These are phyloP conservation scores for Cicer bijugum DNA, from an alignment of 306 rosid species.

Conservation along the genomic window DNA sequence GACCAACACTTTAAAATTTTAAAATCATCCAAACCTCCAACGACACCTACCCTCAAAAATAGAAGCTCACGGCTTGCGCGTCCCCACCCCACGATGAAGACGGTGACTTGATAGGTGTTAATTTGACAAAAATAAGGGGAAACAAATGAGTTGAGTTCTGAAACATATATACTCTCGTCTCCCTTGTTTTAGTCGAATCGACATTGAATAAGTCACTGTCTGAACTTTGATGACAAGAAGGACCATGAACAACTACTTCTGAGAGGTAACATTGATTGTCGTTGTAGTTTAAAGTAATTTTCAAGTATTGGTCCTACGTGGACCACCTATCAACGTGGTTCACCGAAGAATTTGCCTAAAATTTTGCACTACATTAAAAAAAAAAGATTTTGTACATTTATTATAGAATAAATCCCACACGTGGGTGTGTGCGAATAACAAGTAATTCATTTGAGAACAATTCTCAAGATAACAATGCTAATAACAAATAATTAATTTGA, in stretches of 20 bases:
- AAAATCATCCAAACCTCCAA: background rate
- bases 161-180: background rate
- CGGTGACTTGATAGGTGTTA: background rate
- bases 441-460: conserved; percentile 33
- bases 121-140: background rate
- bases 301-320: background rate
- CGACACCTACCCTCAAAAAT: background rate
- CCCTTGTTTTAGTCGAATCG: background rate
- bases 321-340: background rate
- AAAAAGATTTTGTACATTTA: background rate
- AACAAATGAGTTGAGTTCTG: conserved; percentile 2
- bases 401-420: background rate
- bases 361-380: background rate
- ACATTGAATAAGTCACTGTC: background rate
- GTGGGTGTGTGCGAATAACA: background rate
- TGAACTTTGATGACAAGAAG: background rate
- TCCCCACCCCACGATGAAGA: too few relatives aligned
- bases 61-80: background rate
- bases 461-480: background rate
- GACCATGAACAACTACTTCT: too few relatives aligned
- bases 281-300: background rate
- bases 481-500: conserved; percentile 12
- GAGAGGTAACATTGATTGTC: background rate
- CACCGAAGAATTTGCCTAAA: background rate
- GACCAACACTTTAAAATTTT: background rate